A percentile compares a stretch with the other conserved stretches of the same genome.
These are phyloP conservation scores for Coemansia sp. DNA, from an alignment of 192 early-diverging fungal species.

Conservation along the genomic window DNA sequence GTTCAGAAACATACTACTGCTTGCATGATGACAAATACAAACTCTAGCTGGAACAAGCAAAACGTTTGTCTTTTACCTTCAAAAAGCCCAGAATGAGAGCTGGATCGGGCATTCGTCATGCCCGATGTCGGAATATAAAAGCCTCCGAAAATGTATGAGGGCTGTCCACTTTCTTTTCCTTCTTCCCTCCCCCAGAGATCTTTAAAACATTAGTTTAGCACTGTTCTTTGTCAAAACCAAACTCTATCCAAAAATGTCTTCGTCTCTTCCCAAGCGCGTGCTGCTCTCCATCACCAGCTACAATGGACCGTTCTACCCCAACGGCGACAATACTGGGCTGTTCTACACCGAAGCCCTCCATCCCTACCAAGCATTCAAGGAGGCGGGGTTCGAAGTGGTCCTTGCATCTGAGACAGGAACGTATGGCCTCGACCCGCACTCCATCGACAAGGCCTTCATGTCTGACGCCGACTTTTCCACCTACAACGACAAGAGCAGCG, in stretches of 20 bases:
- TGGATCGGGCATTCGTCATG: no score
- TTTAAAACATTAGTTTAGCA: no score
- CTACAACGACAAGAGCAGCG: slow-evolving; percentile 40
- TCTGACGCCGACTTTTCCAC: slow-evolving; percentile 34
- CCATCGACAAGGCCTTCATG: slow-evolving; percentile 46
- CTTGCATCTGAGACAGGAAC: slow-evolving; percentile 58
- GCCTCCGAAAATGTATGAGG: no score
- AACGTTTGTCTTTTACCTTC: no score
- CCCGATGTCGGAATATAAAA: no score
- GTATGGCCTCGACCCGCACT: slow-evolving; percentile 58
- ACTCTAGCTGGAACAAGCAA: no score
- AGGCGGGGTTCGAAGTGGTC: slow-evolving; percentile 56
- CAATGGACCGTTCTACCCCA: slow-evolving; percentile 54
- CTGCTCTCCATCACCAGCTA: slow-evolving; percentile 57
- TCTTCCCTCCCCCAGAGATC: background rate
- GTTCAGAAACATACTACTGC: no score
- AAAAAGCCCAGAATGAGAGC: no score
- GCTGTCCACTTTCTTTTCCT: no score
- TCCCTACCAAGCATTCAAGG: slow-evolving; percentile 47
- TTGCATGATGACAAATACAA: no score
- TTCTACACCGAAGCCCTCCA: slow-evolving; percentile 61
- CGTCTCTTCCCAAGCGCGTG: slow-evolving; percentile 52
- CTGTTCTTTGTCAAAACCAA: background rate
- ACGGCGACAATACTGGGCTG: slow-evolving; percentile 56
- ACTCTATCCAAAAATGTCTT: slow-evolving; percentile 11